Conservation (phyloP, 768 basidiomycete genomes). For the Candolleomyces aberdarensis region DNA sequence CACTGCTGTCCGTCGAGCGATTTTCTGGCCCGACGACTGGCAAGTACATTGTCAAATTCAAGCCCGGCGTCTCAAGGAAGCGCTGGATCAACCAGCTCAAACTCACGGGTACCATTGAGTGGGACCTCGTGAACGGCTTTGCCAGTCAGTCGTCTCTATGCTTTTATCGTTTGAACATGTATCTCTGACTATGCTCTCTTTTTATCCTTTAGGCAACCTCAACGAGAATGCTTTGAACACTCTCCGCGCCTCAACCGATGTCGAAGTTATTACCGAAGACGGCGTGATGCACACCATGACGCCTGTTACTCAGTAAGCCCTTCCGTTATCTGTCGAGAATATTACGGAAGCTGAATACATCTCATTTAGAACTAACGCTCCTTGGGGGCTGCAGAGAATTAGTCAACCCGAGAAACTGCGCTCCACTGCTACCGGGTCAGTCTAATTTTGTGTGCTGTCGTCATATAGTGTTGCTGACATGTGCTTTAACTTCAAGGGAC, state of each 20-base stretch:
- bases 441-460: background rate
- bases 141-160: constrained; percentile 4
- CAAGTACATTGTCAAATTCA: constrained; percentile 17
- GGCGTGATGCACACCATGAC: constrained; percentile 18
- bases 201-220: constrained; percentile 5
- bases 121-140: constrained; percentile 11
- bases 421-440: constrained; percentile 7
- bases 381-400: constrained; percentile 30
- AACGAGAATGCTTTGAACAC: constrained; percentile 14
- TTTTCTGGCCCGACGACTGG: constrained; percentile 2
- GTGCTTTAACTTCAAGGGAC: background rate
- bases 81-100: background rate
- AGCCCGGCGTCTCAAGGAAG: constrained; percentile 2
- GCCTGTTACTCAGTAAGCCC: constrained; percentile 16
- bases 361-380: constrained; percentile 23
- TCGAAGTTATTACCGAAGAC: constrained; percentile 23
- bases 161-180: too few species aligned
- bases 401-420: constrained; percentile 14
- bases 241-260: constrained; percentile 17
- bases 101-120: background rate
- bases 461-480: background rate
- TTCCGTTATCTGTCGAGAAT: background rate
- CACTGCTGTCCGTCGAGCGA: background rate
- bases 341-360: background rate
- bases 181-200: background rate